Conservation (phyloP, 805 yeast genomes). For the Sugiyamaella mastotermitis region DNA sequence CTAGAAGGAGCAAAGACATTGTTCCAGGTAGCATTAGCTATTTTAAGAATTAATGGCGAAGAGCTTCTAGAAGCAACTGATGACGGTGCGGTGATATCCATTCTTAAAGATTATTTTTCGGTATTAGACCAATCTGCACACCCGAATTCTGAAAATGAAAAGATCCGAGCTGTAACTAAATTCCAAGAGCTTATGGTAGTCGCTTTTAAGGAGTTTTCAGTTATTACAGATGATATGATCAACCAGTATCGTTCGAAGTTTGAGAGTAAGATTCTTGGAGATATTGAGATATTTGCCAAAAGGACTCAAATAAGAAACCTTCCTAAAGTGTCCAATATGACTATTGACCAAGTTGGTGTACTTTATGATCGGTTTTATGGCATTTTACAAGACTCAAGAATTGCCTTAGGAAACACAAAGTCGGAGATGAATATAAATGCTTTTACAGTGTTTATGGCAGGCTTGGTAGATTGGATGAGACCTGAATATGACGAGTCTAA, state of each 20-base stretch:
- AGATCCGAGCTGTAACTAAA: slow-evolving; percentile 62
- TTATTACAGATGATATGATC: slow-evolving; percentile 69
- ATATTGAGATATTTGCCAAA: slow-evolving; percentile 86
- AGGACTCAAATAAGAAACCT: slow-evolving; percentile 84
- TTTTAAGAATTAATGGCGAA: slow-evolving; percentile 85
- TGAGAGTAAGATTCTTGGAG: slow-evolving; percentile 72
- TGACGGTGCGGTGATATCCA: slow-evolving; percentile 85
- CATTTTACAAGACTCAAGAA: slow-evolving; percentile 56
- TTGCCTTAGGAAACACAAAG: slow-evolving; percentile 40
- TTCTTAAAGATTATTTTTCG: slow-evolving; percentile 75
- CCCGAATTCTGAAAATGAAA: slow-evolving; percentile 60
- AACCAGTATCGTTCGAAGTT: slow-evolving; percentile 61
- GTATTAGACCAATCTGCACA: slow-evolving; percentile 74
- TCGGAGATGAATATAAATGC: slow-evolving; percentile 71
- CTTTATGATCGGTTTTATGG: slow-evolving; percentile 81
- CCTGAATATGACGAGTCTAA: slow-evolving; percentile 22
- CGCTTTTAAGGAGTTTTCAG: slow-evolving; percentile 85
- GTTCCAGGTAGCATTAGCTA: slow-evolving; percentile 90
- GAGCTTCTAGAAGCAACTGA: slow-evolving; percentile 72
- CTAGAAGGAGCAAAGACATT: slow-evolving; percentile 83
- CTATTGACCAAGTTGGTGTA: slow-evolving; percentile 53
- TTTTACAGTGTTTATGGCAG: slow-evolving; percentile 68
- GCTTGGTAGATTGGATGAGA: slow-evolving; percentile 68
- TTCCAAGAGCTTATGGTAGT: slow-evolving; percentile 88
- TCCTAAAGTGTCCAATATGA: slow-evolving; percentile 62